Evolutionary conservation across 1,284 basidiomycete genomes (phyloP).

Genomic region (Ceraceosorus bombacis): DNA sequence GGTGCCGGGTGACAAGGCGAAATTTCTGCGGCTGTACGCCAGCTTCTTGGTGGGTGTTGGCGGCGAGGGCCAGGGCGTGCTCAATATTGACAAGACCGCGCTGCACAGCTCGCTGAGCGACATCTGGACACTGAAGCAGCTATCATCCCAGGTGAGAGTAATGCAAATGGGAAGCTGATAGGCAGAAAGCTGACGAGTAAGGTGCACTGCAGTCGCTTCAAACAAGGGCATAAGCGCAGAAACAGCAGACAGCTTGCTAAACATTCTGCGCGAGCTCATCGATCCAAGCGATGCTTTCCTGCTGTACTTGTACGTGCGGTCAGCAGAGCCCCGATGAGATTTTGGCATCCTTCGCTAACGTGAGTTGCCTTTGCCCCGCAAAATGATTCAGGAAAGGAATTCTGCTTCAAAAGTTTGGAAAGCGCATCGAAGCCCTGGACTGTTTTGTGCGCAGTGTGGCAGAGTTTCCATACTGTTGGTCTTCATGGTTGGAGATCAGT

Average conservation of each 20-base stretch:
- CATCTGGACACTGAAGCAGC: neutral
- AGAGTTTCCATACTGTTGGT: constrained; percentile 91
- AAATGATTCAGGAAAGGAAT: constrained; percentile 26
- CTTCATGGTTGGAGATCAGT: constrained; percentile 60
- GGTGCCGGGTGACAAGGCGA: constrained; percentile 53
- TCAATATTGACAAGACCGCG: too few relatives aligned
- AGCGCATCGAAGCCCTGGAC: constrained; percentile 66
- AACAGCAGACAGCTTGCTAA: constrained; percentile 21
- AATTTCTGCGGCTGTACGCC: constrained; percentile 72
- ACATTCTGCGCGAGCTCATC: constrained; percentile 36
- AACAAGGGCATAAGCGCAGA: constrained; percentile 4
- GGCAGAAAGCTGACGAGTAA: constrained; percentile 32
- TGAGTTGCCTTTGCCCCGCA: too few relatives aligned
- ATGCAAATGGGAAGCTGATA: neutral
- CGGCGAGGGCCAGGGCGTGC: too few relatives aligned
- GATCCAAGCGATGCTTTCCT: constrained; percentile 34
- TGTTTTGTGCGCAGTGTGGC: constrained; percentile 68
- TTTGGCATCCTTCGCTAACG: too few relatives aligned
- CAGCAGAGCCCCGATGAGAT: neutral
- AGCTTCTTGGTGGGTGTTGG: constrained; percentile 66
- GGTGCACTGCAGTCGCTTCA: constrained; percentile 18
- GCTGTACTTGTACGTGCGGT: constrained; percentile 28
- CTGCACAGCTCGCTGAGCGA: neutral
- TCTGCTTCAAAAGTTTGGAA: constrained; percentile 41
- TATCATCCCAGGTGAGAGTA: neutral